Evolutionary conservation across 768 basidiomycete genomes (phyloP).

Genomic region (Rickenella mellea): DNA sequence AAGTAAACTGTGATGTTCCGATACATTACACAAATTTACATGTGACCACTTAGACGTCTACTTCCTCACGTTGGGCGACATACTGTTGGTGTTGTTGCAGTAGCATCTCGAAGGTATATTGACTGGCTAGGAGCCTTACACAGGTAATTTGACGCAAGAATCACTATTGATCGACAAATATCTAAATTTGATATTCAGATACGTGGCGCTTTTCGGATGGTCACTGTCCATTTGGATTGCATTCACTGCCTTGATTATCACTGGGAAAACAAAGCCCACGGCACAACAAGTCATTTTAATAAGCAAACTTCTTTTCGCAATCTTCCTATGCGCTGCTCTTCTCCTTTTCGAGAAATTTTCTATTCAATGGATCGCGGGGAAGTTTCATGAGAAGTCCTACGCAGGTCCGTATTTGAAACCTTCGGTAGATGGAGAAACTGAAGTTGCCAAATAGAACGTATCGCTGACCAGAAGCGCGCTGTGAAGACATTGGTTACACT

Average conservation of each 20-base stretch:
- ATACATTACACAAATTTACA: not conserved
- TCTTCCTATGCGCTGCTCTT: slow-evolving; percentile 58
- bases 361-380: slow-evolving; percentile 77
- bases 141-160: slow-evolving; percentile 30
- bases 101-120: slow-evolving; percentile 64
- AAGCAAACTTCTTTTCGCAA: slow-evolving; percentile 61
- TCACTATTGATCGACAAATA: slow-evolving; percentile 1
- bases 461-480: slow-evolving; percentile 75
- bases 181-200: slow-evolving; percentile 26
- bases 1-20: slow-evolving; percentile 15
- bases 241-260: slow-evolving; percentile 59
- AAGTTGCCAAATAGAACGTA: slow-evolving; percentile 49
- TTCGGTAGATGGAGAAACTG: not conserved
- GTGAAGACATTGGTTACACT: slow-evolving; percentile 61
- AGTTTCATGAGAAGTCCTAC: slow-evolving; percentile 75
- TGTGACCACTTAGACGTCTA: slow-evolving; percentile 29
- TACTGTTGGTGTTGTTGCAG: slow-evolving; percentile 68
- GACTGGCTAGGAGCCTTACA: slow-evolving; percentile 66
- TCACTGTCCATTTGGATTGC: slow-evolving; percentile 57
- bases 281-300: slow-evolving; percentile 41
- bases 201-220: slow-evolving; percentile 65
- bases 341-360: slow-evolving; percentile 77
- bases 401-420: slow-evolving; percentile 28
- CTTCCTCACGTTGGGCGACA: slow-evolving; percentile 43
- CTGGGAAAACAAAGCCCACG: slow-evolving; percentile 20